Evolutionary conservation across 1,139 yeast species (phyloP).

Genomic region (Protomyces inouyei): DNA sequence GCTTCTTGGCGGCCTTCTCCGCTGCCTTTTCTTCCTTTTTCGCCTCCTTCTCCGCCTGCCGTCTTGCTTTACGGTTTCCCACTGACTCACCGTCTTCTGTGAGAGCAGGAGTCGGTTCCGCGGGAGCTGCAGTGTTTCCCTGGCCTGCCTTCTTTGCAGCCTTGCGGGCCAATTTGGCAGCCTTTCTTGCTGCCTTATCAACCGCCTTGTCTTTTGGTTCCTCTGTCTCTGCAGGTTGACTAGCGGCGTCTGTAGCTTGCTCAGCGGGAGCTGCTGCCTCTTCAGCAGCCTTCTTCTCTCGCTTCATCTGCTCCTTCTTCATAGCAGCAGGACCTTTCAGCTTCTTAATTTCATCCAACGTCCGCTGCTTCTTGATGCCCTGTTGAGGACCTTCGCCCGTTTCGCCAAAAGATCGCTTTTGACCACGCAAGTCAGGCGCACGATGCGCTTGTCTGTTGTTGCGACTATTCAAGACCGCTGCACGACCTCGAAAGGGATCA

Average conservation of each 20-base stretch:
- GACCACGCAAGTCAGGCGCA: constrained; percentile 17
- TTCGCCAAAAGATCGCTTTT: constrained; percentile 13
- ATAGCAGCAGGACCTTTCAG: constrained; percentile 21
- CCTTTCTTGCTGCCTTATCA: constrained; percentile 23
- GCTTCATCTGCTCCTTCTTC: constrained; percentile 18
- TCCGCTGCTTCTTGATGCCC: constrained; percentile 11
- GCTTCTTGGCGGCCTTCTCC: neutral
- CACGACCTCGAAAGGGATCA: neutral
- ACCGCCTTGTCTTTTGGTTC: constrained; percentile 2
- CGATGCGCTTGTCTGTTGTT: constrained; percentile 11
- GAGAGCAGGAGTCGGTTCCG: too few species aligned
- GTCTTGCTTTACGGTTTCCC: constrained; percentile 13
- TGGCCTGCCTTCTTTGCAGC: neutral
- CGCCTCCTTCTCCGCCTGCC: constrained; percentile 10
- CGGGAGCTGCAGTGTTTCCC: too few species aligned
- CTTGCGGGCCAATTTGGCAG: constrained; percentile 5
- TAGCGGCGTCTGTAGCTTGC: neutral
- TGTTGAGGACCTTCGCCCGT: neutral
- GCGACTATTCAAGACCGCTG: neutral
- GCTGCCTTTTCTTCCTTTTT: neutral
- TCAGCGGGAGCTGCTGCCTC: neutral
- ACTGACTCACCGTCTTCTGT: neutral
- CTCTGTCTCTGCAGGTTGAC: neutral
- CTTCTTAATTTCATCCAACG: constrained; percentile 14
- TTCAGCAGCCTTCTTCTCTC: constrained; percentile 1